A percentile compares a stretch with the other conserved stretches of the same genome.
Conservation (phyloP, 768 basidiomycete genomes). For the Lactarius trivialis region DNA sequence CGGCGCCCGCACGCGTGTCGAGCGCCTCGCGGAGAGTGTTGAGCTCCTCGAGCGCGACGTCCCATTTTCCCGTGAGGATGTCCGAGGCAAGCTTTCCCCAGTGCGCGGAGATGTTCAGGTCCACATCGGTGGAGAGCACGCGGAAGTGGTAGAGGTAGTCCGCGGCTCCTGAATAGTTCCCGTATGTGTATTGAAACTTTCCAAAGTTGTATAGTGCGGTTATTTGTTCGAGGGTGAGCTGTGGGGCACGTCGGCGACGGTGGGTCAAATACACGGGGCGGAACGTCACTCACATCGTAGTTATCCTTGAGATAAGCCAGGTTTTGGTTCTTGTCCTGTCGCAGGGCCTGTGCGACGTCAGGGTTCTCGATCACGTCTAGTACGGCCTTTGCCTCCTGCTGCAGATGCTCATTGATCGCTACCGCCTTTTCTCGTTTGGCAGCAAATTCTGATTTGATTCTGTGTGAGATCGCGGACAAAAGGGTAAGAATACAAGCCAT, state of each 20-base stretch:
- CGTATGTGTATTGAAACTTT: conserved; percentile 98
- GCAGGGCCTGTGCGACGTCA: conserved; percentile 87
- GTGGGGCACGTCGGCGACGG: not conserved
- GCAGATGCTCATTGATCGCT: conserved; percentile 74
- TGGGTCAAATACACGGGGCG: not conserved
- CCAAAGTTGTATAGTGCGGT: conserved; percentile 96
- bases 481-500: not conserved
- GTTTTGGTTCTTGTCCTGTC: conserved; percentile 97
- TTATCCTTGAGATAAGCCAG: conserved; percentile 89
- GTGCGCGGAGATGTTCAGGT: conserved; percentile 92
- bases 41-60: conserved; percentile 89
- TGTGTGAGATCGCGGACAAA: conserved; percentile 5
- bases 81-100: conserved; percentile 99
- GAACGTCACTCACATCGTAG: conserved; percentile 57
- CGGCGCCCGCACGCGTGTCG: conserved; percentile 62
- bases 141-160: conserved; percentile 99
- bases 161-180: conserved; percentile 93
- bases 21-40: conserved; percentile 91
- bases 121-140: conserved; percentile 87
- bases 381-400: conserved; percentile 88
- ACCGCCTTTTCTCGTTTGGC: conserved; percentile 77
- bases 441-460: conserved; percentile 61
- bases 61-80: conserved; percentile 93
- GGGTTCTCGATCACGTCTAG: conserved; percentile 95
- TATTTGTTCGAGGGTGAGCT: conserved; percentile 95